Evolutionary conservation across 2,329 filamentous ascomycete species (phyloP), one percentile per base, ranked within the genome.

Genomic region (Cladophialophora bantiana): DNA sequence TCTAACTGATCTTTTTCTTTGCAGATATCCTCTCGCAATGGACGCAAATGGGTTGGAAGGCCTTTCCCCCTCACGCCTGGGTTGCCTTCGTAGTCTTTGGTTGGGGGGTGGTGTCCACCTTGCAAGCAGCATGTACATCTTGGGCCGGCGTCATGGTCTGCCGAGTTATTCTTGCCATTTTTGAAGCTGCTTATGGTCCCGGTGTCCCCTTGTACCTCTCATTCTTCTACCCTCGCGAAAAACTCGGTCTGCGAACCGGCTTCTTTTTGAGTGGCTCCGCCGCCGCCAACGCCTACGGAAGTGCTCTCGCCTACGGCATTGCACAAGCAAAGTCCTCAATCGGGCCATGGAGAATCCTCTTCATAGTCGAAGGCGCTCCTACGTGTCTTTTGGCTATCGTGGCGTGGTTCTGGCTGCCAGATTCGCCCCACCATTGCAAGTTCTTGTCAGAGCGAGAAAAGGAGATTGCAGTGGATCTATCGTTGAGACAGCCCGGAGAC

Each of bases 321-420:
- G 87, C 87, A 9, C 85, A 85, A 34, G 86, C 88, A 12, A 81
- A 84, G 71, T 68, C 67, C 7, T 80, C 82, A 2, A 76, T 91
- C 52, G 83, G 85, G 1, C 86, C 83, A 61, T 93, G 90, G 90
- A 83, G 87, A 66, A 75, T 89, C 15, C 74, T 91, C 68, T 88
- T 90, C 75, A 78, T 90, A 9, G 85, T 91, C 10, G 89, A 91
- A 77, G 89, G 88, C 4, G 74, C 88, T 5, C 88, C 89, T 1
- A 86, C 85, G 4, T 75, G 89, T 9, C 70, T 86, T 9, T 81
- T 88, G 4, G 85, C 86, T 0, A 72, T 84, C 2, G 72, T 87
- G 2, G 82, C 84, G 1, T 90, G 81, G 75, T 86, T 81, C 65
- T 79, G 76, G 61, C 72, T 84, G 38, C 80, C 82, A 0, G 82